Base-by-base conservation (phyloP, 106 monocot genomes). In the Dendrobium chrysotoxum region DNA sequence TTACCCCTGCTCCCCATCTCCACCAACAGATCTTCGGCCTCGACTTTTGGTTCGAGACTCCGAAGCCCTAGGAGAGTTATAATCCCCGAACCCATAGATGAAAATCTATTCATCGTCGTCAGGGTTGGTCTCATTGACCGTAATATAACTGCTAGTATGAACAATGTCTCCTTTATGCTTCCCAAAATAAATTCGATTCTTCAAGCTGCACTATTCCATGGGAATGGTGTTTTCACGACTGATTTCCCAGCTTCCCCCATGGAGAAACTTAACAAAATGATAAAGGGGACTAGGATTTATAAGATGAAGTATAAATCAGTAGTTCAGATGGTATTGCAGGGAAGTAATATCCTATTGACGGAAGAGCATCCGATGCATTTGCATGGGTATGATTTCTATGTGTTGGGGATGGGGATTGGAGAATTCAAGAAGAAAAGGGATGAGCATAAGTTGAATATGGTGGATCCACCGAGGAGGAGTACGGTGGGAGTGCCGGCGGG, bases 281-380 rank as follows among this genome's bases (percentile, higher is more conserved):
- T 55, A 3, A 53, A 61, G 35, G 85, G 41, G 28, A 92, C 92
- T 2, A 92, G 84, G 81, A 30, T 92, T 30, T 86, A 86, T 61
- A 85, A 70, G 21, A 53, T 92, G 10, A 85, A 77, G 82, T 92
- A 80, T 72, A 84, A 85, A 2, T 86, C 89, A 0, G 87, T 87
- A 0, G 89, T 92, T 18, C 81, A 89, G 53, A 2, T 92, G 45
- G 91, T 92, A 54, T 57, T 92, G 44, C 91, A 92, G 65, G 89
- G 86, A 17, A 89, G 89, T 16, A 88, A 72, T 80, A 86, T 87
- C 35, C 67, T 89, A 18, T 35, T 84, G 1, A 85, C 68, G 7
- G 92, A 92, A 73, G 84, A 87, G 58, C 92, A 92, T 46, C 92
- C 92, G 16, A 87, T 92, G 41, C 92, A 92, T 70, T 47, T 92